Evolutionary conservation across 495 filamentous ascomycete species (phyloP), one percentile per base, ranked within the genome.

Genomic region (Xylaria castorea): DNA sequence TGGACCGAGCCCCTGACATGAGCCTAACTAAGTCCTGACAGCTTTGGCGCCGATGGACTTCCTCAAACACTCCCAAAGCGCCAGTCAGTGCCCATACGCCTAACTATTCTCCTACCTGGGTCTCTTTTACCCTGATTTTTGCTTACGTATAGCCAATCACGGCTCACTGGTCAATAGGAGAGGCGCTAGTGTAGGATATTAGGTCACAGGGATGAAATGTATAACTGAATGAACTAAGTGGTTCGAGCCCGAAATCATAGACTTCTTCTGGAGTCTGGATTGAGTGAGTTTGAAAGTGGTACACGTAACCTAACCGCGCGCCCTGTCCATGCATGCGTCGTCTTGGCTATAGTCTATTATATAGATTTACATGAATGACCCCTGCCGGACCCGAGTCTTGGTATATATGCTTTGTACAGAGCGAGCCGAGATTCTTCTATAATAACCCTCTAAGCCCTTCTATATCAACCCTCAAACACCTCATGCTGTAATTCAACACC

Each of bases 401-500:
- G 66, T 60, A 18, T 58, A 48, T 48, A 36, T 50, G 12, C 44
- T 40, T 22, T 66, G 22, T 57, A 50, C 61, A 36, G 60, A 71
- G 60, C 60, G 61, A 71, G 69, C 60, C 69, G 69, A 65, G 69
- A 71, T 65, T 71, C 36, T 63, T 60, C 53, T 71, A 66, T 61
- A 64, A 46, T 53, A 48, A 34, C 50, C 55, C 25, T 57, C 71
- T 61, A 30, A 55, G 1, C 42, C 42, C 1, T 36, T 64, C 18
- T 51, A 44, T 53, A 69, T 81, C 75, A 97, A n/a, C 94, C 94
- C 71, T 96, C 93, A 81, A 97, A 97, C 3, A 97, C 86, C 53
- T 89, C 88, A 81, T 95, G 93, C 77, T 96, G 91, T 72, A 98
- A 79, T 78, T 99, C 95, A 1, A 99, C 89, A 0, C 96, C 96